Conservation (phyloP, 257 asterid genomes). For the Solanum chmielewskii region DNA sequence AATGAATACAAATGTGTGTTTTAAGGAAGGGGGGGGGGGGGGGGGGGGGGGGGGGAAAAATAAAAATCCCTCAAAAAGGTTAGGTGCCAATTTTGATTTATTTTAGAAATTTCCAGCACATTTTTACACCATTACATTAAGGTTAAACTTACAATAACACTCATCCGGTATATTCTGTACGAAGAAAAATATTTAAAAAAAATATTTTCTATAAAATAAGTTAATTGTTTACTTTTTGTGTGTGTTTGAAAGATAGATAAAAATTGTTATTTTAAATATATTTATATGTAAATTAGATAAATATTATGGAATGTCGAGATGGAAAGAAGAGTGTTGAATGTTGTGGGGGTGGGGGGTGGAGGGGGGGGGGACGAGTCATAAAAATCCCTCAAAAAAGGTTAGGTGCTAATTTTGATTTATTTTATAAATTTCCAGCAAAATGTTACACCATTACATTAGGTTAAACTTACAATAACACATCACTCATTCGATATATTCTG, state of each 20-base stretch:
- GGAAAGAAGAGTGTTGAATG: too few species aligned
- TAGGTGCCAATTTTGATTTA: constrained; percentile 16
- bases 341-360: background rate
- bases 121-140: background rate
- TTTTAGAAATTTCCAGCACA: background rate
- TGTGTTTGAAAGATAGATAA: too few species aligned
- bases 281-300: too few species aligned
- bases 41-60: background rate
- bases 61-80: background rate
- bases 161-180: too few species aligned
- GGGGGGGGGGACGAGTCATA: background rate
- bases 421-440: background rate
- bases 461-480: too few species aligned
- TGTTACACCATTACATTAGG: background rate
- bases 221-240: too few species aligned
- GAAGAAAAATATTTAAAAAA: too few species aligned
- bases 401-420: constrained; percentile 17
- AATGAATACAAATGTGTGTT: background rate
- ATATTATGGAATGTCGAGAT: too few species aligned
- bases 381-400: background rate
- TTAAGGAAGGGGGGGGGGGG: background rate
- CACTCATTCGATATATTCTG: too few species aligned
- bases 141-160: too few species aligned
- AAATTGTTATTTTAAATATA: too few species aligned
- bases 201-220: too few species aligned